Conservation (phyloP, 352 stramenopile genomes). For the Pythium apleroticum region DNA sequence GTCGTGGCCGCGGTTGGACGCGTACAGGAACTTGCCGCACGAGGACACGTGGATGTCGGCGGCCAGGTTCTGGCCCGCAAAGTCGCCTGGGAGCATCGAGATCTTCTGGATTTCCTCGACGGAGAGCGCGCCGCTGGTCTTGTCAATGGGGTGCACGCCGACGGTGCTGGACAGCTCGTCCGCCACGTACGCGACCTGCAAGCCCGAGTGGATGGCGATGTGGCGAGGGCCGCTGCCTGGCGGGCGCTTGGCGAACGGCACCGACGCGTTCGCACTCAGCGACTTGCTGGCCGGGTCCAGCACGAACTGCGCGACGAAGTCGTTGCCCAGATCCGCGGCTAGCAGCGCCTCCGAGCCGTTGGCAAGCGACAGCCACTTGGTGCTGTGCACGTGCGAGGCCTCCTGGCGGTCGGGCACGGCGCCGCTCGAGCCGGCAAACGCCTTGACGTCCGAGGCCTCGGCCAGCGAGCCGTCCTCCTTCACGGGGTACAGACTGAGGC, state of each 20-base stretch:
- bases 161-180: constrained; percentile 68
- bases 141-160: constrained; percentile 56
- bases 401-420: constrained; percentile 67
- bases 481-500: constrained; percentile 57
- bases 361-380: constrained; percentile 41
- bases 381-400: constrained; percentile 74
- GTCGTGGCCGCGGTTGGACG: constrained; percentile 49
- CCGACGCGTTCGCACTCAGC: constrained; percentile 34
- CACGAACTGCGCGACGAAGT: constrained; percentile 61
- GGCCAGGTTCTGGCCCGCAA: constrained; percentile 36
- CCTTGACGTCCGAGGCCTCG: constrained; percentile 39
- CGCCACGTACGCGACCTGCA: constrained; percentile 63
- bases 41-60: constrained; percentile 36
- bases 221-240: constrained; percentile 68
- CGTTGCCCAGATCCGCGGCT: constrained; percentile 68
- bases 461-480: constrained; percentile 53
- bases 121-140: constrained; percentile 43
- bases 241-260: constrained; percentile 43
- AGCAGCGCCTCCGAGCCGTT: constrained; percentile 38
- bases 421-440: constrained; percentile 44
- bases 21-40: constrained; percentile 42
- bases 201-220: constrained; percentile 59
- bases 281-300: constrained; percentile 43
- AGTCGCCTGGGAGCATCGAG: constrained; percentile 57
- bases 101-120: constrained; percentile 51